phyloP scores from a whole-genome alignment of 2,329 filamentous ascomycete genomes.

The Didymella sp. region DNA sequence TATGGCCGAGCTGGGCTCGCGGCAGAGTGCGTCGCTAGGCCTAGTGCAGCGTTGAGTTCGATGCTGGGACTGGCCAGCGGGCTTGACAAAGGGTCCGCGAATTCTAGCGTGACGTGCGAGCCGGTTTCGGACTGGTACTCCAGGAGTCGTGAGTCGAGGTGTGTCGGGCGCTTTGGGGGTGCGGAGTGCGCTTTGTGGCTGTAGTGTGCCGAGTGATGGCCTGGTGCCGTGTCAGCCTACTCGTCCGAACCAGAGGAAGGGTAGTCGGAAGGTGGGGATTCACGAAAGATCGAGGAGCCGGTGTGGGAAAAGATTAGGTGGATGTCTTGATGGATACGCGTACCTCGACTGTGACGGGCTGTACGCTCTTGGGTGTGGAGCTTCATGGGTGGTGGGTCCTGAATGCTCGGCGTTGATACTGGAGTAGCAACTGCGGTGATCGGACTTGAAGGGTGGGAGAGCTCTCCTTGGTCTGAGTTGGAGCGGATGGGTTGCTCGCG shows the following conservation, averaged over 20 bases:
- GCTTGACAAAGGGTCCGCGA: neutral
- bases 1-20: no score
- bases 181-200: neutral
- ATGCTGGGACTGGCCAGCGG: neutral
- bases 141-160: neutral
- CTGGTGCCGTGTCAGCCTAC: constrained; percentile 22
- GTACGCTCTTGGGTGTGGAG: constrained; percentile 7
- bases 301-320: neutral
- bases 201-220: constrained; percentile 20
- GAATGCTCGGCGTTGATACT: neutral
- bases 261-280: constrained; percentile 4
- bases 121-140: constrained; percentile 1
- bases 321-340: neutral
- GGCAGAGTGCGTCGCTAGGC: neutral
- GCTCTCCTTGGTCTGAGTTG: neutral
- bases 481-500: neutral
- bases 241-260: neutral
- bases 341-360: constrained; percentile 14
- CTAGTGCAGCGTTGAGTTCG: neutral
- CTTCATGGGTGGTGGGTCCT: neutral
- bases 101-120: neutral
- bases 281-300: neutral
- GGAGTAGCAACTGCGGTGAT: constrained; percentile 7
- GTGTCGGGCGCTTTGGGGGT: neutral
- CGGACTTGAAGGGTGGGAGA: neutral